Conservation (phyloP, 129 eudicot genomes). For the Chrysanthemum lavandulifolium region DNA sequence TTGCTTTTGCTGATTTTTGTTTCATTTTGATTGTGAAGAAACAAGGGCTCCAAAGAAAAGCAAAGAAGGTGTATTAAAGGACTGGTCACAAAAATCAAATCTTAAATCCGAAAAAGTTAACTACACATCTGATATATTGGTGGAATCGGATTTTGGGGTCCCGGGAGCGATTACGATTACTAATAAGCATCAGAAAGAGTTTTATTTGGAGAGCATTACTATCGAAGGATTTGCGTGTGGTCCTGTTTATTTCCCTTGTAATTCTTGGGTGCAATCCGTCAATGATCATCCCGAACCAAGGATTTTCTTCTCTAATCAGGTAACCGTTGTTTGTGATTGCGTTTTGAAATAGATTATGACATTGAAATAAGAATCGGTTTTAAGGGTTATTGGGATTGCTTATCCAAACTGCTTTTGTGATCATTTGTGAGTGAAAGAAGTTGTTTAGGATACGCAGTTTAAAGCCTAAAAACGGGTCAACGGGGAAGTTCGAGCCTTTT, state of each 20-base stretch:
- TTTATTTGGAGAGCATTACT: slow-evolving; percentile 75
- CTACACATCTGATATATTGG: slow-evolving; percentile 70
- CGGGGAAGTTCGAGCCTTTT: too few species aligned
- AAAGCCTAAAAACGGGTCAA: too few species aligned
- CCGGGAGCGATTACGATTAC: slow-evolving; percentile 81
- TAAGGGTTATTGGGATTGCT: too few species aligned
- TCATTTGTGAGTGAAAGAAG: too few species aligned
- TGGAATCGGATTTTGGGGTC: slow-evolving; percentile 73
- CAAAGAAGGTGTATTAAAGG: slow-evolving; percentile 66
- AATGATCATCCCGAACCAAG: slow-evolving; percentile 69
- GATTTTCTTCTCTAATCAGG: slow-evolving; percentile 89
- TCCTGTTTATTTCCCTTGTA: slow-evolving; percentile 87
- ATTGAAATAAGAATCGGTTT: too few species aligned
- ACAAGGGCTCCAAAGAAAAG: slow-evolving; percentile 75
- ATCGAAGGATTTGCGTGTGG: slow-evolving; percentile 94
- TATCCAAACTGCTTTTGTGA: too few species aligned
- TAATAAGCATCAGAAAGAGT: slow-evolving; percentile 82
- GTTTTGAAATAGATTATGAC: too few species aligned
- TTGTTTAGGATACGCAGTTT: too few species aligned
- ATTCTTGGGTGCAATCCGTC: slow-evolving; percentile 86
- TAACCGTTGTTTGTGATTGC: slow-evolving; percentile 8
- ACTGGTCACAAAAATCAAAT: slow-evolving; percentile 86
- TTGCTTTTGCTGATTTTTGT: background rate
- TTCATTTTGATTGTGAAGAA: slow-evolving; percentile 38
- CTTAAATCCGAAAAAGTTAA: slow-evolving; percentile 69